Evolutionary conservation across 805 yeast genomes (phyloP).

Genomic region (Komagataella kurtzmanii): DNA sequence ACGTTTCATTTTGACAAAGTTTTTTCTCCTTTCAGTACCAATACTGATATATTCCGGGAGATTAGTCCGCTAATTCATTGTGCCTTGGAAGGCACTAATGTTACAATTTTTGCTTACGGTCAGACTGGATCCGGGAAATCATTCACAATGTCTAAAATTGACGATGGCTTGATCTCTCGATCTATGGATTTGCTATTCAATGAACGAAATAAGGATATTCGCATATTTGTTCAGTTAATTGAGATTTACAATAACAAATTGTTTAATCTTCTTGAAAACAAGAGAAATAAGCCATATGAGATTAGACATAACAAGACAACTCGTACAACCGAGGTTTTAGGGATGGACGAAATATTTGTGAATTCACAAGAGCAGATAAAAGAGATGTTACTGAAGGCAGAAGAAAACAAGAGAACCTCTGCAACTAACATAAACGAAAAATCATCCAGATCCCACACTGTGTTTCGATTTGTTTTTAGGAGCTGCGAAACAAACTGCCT

Average conservation of each 20-base stretch:
- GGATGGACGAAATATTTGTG: conserved; percentile 36
- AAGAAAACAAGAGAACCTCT: conserved; percentile 59
- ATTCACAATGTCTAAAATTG: conserved; percentile 63
- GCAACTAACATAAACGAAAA: conserved; percentile 69
- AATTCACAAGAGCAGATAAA: conserved; percentile 32
- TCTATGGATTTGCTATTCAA: conserved; percentile 29
- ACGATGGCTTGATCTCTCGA: conserved; percentile 71
- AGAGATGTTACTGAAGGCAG: conserved; percentile 37
- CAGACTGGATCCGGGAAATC: conserved; percentile 97
- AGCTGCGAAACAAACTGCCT: conserved; percentile 38
- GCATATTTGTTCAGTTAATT: conserved; percentile 75
- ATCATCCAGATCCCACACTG: conserved; percentile 86
- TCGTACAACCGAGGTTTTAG: conserved; percentile 47
- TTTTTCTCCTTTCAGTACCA: conserved; percentile 40
- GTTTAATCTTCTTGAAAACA: conserved; percentile 42
- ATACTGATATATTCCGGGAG: conserved; percentile 65
- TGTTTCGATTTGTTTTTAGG: conserved; percentile 42
- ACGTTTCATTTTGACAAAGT: conserved; percentile 68
- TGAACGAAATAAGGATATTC: conserved; percentile 9
- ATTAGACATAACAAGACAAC: conserved; percentile 53
- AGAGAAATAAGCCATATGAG: conserved; percentile 27
- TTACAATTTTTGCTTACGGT: conserved; percentile 92
- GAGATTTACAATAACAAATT: conserved; percentile 85
- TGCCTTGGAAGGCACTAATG: conserved; percentile 80
- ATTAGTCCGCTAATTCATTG: conserved; percentile 76